Evolutionary conservation across 768 basidiomycete species (phyloP).

Genomic region (Pleurotus salmoneostramineus): DNA sequence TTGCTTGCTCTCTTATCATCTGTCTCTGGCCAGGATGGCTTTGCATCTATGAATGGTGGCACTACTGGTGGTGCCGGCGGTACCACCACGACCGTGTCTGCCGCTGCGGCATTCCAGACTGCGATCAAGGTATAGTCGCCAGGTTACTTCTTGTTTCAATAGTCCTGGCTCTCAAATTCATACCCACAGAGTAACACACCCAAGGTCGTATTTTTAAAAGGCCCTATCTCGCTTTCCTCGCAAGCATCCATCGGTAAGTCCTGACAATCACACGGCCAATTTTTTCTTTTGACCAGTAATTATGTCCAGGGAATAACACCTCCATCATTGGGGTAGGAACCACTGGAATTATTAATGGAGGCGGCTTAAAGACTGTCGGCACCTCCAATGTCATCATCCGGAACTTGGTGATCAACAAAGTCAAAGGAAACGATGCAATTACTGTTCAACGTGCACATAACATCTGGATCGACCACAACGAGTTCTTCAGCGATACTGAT

Average conservation of each 20-base stretch:
- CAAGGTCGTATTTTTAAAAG: constrained; percentile 17
- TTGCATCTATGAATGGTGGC: constrained; percentile 17
- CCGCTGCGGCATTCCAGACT: constrained; percentile 18
- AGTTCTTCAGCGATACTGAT: constrained; percentile 17
- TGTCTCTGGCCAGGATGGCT: constrained; percentile 14
- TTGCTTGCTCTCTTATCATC: background rate
- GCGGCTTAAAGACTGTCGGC: constrained; percentile 15
- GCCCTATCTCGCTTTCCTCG: constrained; percentile 14
- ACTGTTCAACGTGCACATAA: constrained; percentile 16
- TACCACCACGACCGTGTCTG: constrained; percentile 18
- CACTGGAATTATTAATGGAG: constrained; percentile 17
- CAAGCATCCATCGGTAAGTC: constrained; percentile 16
- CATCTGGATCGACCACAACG: constrained; percentile 20
- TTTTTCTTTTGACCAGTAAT: background rate
- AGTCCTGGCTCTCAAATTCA: background rate
- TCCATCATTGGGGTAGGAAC: constrained; percentile 19
- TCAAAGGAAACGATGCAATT: constrained; percentile 19
- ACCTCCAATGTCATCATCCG: constrained; percentile 19
- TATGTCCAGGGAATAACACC: constrained; percentile 15
- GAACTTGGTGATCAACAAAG: constrained; percentile 20
- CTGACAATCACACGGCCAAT: background rate
- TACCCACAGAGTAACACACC: constrained; percentile 12
- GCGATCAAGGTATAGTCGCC: constrained; percentile 14
- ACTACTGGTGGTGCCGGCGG: constrained; percentile 19
- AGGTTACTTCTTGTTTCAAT: background rate